phyloP scores from a whole-genome alignment of 768 basidiomycete genomes.

The Lactarius trivialis region DNA sequence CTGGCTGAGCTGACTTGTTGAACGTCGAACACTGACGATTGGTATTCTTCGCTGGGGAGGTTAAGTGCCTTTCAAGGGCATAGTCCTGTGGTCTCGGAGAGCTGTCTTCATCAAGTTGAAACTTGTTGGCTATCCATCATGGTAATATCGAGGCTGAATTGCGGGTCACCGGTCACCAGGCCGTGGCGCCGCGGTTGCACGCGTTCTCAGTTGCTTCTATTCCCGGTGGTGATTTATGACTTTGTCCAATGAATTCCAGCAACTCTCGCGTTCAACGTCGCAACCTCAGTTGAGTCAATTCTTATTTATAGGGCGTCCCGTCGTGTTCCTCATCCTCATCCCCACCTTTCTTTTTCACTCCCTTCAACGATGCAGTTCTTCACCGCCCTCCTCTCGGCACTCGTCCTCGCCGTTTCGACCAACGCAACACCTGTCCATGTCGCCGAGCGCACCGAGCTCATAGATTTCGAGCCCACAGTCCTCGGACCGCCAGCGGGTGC shows the following conservation, averaged over 20 bases:
- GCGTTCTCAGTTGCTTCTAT: background rate
- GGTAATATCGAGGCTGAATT: background rate
- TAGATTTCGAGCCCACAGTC: background rate
- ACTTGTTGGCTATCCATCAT: background rate
- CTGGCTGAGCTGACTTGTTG: background rate
- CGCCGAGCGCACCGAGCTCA: background rate
- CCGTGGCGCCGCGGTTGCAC: background rate
- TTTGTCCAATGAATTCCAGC: background rate
- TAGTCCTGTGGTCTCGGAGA: background rate
- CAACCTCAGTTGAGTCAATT: background rate
- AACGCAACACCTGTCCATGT: background rate
- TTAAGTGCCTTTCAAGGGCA: background rate
- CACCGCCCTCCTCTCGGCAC: constrained; percentile 1
- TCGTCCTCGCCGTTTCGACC: constrained; percentile 8
- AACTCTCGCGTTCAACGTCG: background rate
- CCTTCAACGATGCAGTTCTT: constrained; percentile 13
- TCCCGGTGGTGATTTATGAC: background rate
- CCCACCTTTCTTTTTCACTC: too few relatives aligned
- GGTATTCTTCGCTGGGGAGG: background rate
- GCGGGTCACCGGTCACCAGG: background rate
- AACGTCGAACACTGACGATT: background rate
- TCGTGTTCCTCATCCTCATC: background rate
- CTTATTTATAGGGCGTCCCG: background rate
- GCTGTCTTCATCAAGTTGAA: background rate
- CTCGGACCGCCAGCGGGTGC: background rate